phyloP scores from a whole-genome alignment of 2,329 filamentous ascomycete species.

The Cytospora leucostoma region DNA sequence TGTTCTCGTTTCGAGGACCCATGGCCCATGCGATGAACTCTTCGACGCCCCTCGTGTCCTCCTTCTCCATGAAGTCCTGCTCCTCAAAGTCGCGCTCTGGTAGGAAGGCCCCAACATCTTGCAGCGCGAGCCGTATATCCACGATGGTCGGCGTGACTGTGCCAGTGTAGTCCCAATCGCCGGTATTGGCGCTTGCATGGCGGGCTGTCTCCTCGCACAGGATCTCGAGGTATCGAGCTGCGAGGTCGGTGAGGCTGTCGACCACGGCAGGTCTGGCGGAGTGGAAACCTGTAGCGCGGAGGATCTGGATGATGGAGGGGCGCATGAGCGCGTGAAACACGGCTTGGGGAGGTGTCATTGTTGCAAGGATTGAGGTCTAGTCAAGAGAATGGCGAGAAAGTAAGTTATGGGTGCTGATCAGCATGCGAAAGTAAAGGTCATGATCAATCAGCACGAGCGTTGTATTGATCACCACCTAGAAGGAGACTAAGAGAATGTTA shows the following conservation, averaged over 20 bases:
- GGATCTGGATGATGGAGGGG: conserved; percentile 84
- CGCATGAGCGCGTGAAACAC: conserved; percentile 76
- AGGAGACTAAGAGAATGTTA: not conserved
- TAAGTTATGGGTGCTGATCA: not conserved
- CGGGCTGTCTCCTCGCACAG: conserved; percentile 72
- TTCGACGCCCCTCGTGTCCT: conserved; percentile 76
- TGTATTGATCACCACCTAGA: not conserved
- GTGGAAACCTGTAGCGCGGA: conserved; percentile 89
- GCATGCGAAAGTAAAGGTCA: not conserved
- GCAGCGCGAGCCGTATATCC: conserved; percentile 83
- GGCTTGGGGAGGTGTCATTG: conserved; percentile 49
- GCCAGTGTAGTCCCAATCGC: conserved; percentile 60
- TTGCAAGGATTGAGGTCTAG: conserved; percentile 16
- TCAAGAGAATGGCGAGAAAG: not conserved
- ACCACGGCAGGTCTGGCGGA: conserved; percentile 77
- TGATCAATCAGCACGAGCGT: not conserved
- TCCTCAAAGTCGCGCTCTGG: conserved; percentile 69
- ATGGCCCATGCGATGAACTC: conserved; percentile 79
- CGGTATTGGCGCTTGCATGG: conserved; percentile 70
- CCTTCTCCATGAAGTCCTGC: conserved; percentile 68
- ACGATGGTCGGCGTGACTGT: conserved; percentile 62
- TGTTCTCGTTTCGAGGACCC: conserved; percentile 74
- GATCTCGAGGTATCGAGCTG: conserved; percentile 75
- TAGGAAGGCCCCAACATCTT: conserved; percentile 74
- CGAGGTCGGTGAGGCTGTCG: conserved; percentile 84